Evolutionary conservation across 805 yeast genomes (phyloP).

Genomic region (Nakazawaea ernobii): DNA sequence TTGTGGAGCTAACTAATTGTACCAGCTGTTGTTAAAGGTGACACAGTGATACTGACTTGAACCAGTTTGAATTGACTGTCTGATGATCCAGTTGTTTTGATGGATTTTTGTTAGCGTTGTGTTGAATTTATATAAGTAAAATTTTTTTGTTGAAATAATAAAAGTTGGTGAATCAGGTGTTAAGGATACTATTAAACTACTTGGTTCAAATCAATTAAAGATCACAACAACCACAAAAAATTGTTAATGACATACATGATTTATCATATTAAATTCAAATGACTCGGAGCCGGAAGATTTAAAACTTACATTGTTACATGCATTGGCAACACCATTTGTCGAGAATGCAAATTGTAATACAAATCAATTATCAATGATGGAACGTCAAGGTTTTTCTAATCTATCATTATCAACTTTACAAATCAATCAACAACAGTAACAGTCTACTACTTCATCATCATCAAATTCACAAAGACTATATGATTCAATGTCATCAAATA

Average conservation of each 20-base stretch:
- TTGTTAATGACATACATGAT: constrained; percentile 51
- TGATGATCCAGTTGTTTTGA: too few relatives aligned
- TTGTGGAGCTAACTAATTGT: too few relatives aligned
- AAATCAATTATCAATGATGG: neutral
- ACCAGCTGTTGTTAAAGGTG: too few relatives aligned
- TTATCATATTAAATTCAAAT: constrained; percentile 38
- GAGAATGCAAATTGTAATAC: constrained; percentile 29
- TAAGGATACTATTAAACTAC: constrained; percentile 40
- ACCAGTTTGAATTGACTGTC: too few relatives aligned
- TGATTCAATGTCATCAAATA: constrained; percentile 64
- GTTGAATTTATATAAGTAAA: too few relatives aligned
- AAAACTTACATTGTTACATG: constrained; percentile 46
- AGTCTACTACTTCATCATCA: constrained; percentile 1
- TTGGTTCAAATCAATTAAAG: constrained; percentile 29
- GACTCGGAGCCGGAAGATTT: constrained; percentile 34
- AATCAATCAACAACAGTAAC: constrained; percentile 12
- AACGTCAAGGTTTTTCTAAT: constrained; percentile 14
- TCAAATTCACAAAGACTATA: constrained; percentile 21
- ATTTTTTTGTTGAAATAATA: too few relatives aligned
- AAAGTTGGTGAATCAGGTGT: too few relatives aligned
- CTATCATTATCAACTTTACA: constrained; percentile 24
- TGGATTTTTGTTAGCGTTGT: too few relatives aligned
- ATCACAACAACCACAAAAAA: constrained; percentile 27
- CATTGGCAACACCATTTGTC: constrained; percentile 63
- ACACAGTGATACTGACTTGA: too few relatives aligned